Conservation (phyloP, 352 stramenopile species). For the Phytophthora sansomeana region DNA sequence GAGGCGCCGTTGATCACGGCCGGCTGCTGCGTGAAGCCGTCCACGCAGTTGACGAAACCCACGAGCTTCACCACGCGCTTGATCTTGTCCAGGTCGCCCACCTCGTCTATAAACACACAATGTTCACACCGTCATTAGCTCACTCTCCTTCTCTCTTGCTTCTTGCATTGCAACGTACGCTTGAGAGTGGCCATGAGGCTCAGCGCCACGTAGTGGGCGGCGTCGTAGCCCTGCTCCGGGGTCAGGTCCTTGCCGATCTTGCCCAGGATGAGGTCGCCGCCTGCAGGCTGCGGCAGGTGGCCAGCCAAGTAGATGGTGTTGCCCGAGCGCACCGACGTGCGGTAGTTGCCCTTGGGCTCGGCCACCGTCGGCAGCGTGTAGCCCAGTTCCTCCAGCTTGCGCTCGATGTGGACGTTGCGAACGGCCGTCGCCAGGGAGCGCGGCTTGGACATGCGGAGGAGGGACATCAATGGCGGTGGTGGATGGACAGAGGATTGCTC, state of each 20-base stretch:
- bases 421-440: constrained; percentile 33
- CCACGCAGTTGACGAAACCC: constrained; percentile 96
- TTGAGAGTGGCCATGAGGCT: constrained; percentile 94
- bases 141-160: neutral
- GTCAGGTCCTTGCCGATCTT: constrained; percentile 92
- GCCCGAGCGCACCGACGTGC: constrained; percentile 78
- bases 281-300: constrained; percentile 78
- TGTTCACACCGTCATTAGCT: neutral
- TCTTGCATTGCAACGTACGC: constrained; percentile 44
- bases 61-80: constrained; percentile 96
- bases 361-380: constrained; percentile 84
- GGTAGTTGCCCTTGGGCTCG: constrained; percentile 93
- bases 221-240: constrained; percentile 92
- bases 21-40: constrained; percentile 93
- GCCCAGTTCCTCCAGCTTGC: constrained; percentile 85
- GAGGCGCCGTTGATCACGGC: constrained; percentile 96
- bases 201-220: constrained; percentile 89
- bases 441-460: constrained; percentile 40
- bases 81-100: constrained; percentile 94
- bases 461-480: constrained; percentile 36
- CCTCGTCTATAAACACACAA: constrained; percentile 55
- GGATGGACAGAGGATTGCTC: neutral
- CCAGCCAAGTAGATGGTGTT: constrained; percentile 89
- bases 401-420: constrained; percentile 84
- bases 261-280: constrained; percentile 84